Percentiles rank a stretch among this genome's conserved stretches.
These are phyloP conservation scores for Beauveria sp. DNA, from an alignment of 2,329 filamentous ascomycete genomes.

Conservation along the genomic window DNA sequence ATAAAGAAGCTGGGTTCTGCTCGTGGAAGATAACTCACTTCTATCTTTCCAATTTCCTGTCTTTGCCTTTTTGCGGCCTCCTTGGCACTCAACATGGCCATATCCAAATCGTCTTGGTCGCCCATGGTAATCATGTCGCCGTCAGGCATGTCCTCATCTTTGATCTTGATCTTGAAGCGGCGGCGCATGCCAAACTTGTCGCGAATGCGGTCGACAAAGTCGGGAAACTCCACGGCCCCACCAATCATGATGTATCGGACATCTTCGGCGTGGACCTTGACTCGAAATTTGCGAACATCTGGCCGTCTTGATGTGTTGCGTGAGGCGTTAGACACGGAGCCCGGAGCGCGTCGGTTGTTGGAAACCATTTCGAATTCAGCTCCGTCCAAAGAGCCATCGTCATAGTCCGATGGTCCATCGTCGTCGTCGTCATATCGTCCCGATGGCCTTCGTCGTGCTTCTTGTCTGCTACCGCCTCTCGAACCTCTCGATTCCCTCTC, in stretches of 20 bases:
- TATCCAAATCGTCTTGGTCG: conserved; percentile 91
- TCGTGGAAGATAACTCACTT: conserved; percentile 53
- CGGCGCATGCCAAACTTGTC: conserved; percentile 77
- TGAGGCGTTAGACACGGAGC: conserved; percentile 40
- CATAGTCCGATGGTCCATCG: conserved; percentile 65
- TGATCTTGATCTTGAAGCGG: conserved; percentile 82
- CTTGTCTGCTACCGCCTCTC: conserved; percentile 29
- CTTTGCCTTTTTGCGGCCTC: conserved; percentile 63
- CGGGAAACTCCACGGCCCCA: conserved; percentile 62
- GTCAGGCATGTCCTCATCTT: conserved; percentile 66
- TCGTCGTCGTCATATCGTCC: conserved; percentile 71
- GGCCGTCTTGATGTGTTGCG: conserved; percentile 52
- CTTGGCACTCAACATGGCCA: conserved; percentile 67
- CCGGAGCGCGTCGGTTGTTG: conserved; percentile 37
- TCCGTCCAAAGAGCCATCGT: conserved; percentile 63
- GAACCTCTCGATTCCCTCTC: conserved; percentile 33
- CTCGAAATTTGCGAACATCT: conserved; percentile 69
- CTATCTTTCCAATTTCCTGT: conserved; percentile 84
- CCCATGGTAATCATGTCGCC: conserved; percentile 96
- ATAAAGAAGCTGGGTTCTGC: neutral
- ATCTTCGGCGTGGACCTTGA: conserved; percentile 89
- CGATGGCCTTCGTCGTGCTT: conserved; percentile 25
- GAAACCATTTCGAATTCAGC: conserved; percentile 75
- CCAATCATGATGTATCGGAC: conserved; percentile 88
- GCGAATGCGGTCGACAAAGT: conserved; percentile 70